Conservation (phyloP, 2,329 filamentous ascomycete genomes). For the Thelonectria olida region DNA sequence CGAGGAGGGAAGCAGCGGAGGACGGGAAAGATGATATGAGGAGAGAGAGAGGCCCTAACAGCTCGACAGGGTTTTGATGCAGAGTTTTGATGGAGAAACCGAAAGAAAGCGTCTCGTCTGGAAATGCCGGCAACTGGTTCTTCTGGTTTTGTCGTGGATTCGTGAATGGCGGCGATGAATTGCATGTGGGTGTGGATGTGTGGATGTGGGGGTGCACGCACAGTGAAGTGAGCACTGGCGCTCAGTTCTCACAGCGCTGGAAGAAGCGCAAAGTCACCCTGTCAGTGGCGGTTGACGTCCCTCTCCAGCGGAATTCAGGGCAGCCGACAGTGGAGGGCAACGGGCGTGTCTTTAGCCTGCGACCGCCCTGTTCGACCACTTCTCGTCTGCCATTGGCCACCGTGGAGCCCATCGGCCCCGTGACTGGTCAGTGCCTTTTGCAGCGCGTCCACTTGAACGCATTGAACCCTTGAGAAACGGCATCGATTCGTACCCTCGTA, state of each 20-base stretch:
- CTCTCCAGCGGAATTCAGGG: background rate
- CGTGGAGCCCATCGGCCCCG: slow-evolving; percentile 37
- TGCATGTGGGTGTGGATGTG: slow-evolving; percentile 6
- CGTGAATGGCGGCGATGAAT: slow-evolving; percentile 19
- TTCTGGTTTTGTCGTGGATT: slow-evolving; percentile 1
- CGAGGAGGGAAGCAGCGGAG: slow-evolving; percentile 2
- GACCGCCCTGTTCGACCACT: slow-evolving; percentile 1
- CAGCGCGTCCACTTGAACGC: slow-evolving; percentile 1
- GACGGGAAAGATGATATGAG: slow-evolving; percentile 2
- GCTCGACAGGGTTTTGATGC: background rate
- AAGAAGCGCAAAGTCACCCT: background rate
- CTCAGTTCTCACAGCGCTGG: background rate
- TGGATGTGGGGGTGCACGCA: background rate
- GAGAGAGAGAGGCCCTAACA: slow-evolving; percentile 1
- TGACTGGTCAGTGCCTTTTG: slow-evolving; percentile 38
- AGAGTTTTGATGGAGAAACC: slow-evolving; percentile 19
- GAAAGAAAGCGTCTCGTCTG: slow-evolving; percentile 1
- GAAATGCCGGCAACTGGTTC: slow-evolving; percentile 1
- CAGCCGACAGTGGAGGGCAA: background rate
- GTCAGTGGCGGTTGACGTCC: too few relatives aligned
- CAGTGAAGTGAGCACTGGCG: background rate
- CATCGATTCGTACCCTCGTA: too few relatives aligned
- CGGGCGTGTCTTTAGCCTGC: slow-evolving; percentile 11
- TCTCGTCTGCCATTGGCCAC: slow-evolving; percentile 36
- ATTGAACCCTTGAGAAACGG: background rate